Base-by-base conservation (phyloP, 805 yeast genomes). In the Saturnispora ahearnii region DNA sequence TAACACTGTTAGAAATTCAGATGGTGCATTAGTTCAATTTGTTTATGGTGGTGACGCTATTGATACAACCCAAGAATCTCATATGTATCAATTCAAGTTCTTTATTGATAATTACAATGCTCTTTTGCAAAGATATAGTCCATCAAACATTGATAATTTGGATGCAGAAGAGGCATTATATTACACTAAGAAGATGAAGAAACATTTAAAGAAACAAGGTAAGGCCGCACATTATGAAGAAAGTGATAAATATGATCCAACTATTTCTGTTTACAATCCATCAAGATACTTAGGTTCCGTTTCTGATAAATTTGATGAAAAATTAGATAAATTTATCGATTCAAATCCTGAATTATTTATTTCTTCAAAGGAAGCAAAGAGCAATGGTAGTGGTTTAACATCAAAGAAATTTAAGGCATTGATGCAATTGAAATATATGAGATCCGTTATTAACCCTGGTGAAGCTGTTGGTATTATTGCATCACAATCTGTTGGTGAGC, bases 401-500 rank as follows among this genome's bases (percentile, higher is more conserved):
- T 79, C 79, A 55, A 86, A 85, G 81, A 87, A 85, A 66, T 95
- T 95, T 79, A 81, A 87, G 67, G 95, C 96, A 3, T 76, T 93
- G 63, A 95, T 95, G 99, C 97, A 91, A 72, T 77, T 93, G 73
- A 95, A 95, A 71, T 93, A 93, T 70, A 93, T 91, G 96, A 84
- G 95, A 62, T 89, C 98, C 10, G 73, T 90, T 57, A 82, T 93
- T 49, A 79, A 88, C 61, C 98, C 99, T 4, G 99, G 99, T 66
- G 99, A 93, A 68, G 81, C 96, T 46, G 98, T 93, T 49, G 99
- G 99, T 71, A 90, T 93, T 62, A 84, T 95, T 71, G 99, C 99
- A 7, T 85, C 97, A 22, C 98, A 93, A 71, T 89, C 97, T 49
- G 83, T 93, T 66, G 99, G 99, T 71, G 99, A 93, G 70, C 99